Evolutionary conservation across 1,284 basidiomycete genomes (phyloP), one percentile per base, ranked within the genome.

Genomic region (Lentinula novae-zelandiae): DNA sequence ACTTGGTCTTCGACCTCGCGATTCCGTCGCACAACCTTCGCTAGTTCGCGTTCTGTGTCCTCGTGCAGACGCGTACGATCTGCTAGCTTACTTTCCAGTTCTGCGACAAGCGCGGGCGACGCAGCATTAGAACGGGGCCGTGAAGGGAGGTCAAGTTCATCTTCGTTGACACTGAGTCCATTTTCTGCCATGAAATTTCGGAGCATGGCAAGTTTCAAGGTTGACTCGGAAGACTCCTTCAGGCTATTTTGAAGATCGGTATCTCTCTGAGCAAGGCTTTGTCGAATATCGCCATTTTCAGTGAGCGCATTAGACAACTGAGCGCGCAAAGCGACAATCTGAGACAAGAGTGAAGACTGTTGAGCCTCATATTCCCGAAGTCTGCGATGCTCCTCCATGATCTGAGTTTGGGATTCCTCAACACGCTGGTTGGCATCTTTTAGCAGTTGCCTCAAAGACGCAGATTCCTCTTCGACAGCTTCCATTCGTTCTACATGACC

Each of bases 151-250:
- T 53, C 46, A 7, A 88, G 70, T 53, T 89, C 85, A 44, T 86
- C 86, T 42, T 92, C 90, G 63, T 91, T 88, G 31, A 90, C 75
- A 34, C 81, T 81, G 57, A 97, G 82, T 8, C 94, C 95, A 68
- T 94, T 90, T 69, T 99, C 97, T 48, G 88, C 85, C 58, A 98
- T 83, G 70, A 97, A 89, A 69, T 87, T 92, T 60, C 93, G 87
- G 63, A 99, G 80, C 78, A 95, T 89, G 39, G 82, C 84, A 63
- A 93, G 77, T 65, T 93, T 92, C 63, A 96, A 79, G 63, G 86
- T 85, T 0, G 87, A 80, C 61, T 95, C 92, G 4, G 90, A 82
- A 1, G 86, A 81, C 51, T 90, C 84, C 70, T 88, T 87, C 57
- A 80, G 71, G 68, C 85, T 87, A 59, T 91, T 88, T 46, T 78